phyloP scores from a whole-genome alignment of 2,329 filamentous ascomycete species.

The Cryphonectria carpinicola region DNA sequence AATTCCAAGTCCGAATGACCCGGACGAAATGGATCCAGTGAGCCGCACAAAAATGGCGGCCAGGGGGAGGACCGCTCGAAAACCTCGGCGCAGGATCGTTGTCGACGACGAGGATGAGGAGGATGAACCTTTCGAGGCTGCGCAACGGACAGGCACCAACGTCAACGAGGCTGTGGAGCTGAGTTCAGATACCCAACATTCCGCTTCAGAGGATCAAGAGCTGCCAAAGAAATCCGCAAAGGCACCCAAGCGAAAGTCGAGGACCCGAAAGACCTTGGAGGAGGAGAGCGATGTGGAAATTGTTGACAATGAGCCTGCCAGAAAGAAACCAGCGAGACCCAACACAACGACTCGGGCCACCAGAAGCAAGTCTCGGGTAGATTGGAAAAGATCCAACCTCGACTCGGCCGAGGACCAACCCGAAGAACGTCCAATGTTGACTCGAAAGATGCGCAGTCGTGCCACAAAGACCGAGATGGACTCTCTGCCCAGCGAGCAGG shows the following conservation, averaged over 20 bases:
- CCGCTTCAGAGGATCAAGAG: slow-evolving; percentile 3
- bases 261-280: not conserved
- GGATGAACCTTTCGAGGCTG: not conserved
- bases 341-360: not conserved
- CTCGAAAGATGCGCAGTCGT: slow-evolving; percentile 6
- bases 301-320: not conserved
- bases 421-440: slow-evolving; percentile 8
- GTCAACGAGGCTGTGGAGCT: not conserved
- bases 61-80: not conserved
- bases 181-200: not conserved
- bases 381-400: not conserved
- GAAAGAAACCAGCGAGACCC: not conserved
- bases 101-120: slow-evolving; percentile 23
- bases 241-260: not conserved
- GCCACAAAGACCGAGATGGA: not conserved
- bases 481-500: slow-evolving; percentile 18
- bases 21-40: not conserved
- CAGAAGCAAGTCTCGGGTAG: not conserved
- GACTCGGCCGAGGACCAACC: slow-evolving; percentile 13
- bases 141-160: not conserved
- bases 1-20: no score
- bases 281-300: not conserved
- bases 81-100: slow-evolving; percentile 11
- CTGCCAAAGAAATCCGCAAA: slow-evolving; percentile 6
- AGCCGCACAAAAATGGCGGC: not conserved